Base-by-base conservation (phyloP, 1,284 basidiomycete species). In the Cryptococcus sp. region DNA sequence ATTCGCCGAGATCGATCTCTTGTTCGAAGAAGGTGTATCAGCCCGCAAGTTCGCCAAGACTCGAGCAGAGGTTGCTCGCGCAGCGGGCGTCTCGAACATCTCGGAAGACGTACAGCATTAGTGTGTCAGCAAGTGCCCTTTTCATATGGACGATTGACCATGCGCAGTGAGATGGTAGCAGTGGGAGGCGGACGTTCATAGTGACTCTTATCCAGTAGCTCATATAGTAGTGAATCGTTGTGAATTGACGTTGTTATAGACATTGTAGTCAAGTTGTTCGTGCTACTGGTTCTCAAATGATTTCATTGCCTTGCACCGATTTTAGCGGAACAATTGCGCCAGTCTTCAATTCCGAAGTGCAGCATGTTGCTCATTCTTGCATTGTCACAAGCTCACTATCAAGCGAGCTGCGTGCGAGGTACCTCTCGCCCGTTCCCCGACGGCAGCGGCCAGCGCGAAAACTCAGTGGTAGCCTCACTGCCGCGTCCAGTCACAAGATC, bases 1-100 rank as follows among this genome's bases (percentile, higher is more conserved):
- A 13, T 54, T 54, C 38, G 52, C 52, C 45, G 52, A 54, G 45
- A n/a, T 54, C 27, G 52, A 54, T 46, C 43, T 54, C 17, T 41
- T 54, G 45, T 54, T 54, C 38, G 52, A 54, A 23, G 45, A 54
- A 38, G 46, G 46, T 17, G 52, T 54, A 22, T 25, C 52, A 2
- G 52, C 52, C 3, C 43, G 52, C 15, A 54, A 52, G 13, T 52
- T 52, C 20, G 11, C 50, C 3, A 40, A 40, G 41, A 25, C 35
- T 20, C 17, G 50, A 35, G 35, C 19, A n/a, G 50, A 40, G 15
- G 30, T 52, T 5, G n/a, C 17, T 1, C 50, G 39, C 11, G 49
- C 49, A 6, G 49, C 22, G 8, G 49, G 38, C 30, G 30, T 35
- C 8, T 10, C 30, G 13, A 35, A 35, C 13, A 13, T 35, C 30